Evolutionary conservation across 768 basidiomycete species (phyloP), one percentile per base, ranked within the genome.

Genomic region (Gloeopeniophorella convolvens): DNA sequence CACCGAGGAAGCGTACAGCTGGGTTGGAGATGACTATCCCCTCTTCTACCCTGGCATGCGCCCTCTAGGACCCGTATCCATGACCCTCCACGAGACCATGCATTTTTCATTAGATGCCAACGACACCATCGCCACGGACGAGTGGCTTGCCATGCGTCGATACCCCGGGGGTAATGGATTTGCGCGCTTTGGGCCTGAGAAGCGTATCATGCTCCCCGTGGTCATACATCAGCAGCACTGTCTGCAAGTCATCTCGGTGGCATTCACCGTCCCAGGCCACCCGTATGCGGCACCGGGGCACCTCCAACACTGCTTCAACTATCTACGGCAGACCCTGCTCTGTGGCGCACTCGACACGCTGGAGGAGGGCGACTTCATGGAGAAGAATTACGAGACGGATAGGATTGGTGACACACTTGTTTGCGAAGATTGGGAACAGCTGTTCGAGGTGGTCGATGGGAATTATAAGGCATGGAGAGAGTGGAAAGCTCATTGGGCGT

Each of bases 341-440:
- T n/a, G n/a, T n/a, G n/a, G n/a, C n/a, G n/a, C 37, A 11, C 16
- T 16, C 20, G 37, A 11, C 11, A 39, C 37, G 6, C 18, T 39
- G 37, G 37, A 39, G 6, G 37, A 39, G 18, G 37, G 37, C 3
- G 37, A 39, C 37, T 39, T 39, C 37, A 39, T 39, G 37, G 11
- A 11, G 37, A 15, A 21, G n/a, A 39, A 39, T 21, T 11, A 16
- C 37, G 23, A n/a, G 37, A 37, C 54, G 3, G 59, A 68, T 41
- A 31, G 20, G n/a, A 34, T n/a, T 35, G 58, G 56, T 5, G 60
- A 50, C 16, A 56, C 54, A 9, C 37, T 48, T 3, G 50, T 62
- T 5, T 65, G 63, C 27, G 40, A 41, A 36, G 63, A 64, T 42
- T 65, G 63, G 63, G 48, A 55, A 35, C 48, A 43, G 35, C 58